Base-by-base conservation (phyloP, 192 early-diverging fungal genomes). In the Fimicolochytrium jonesii region DNA sequence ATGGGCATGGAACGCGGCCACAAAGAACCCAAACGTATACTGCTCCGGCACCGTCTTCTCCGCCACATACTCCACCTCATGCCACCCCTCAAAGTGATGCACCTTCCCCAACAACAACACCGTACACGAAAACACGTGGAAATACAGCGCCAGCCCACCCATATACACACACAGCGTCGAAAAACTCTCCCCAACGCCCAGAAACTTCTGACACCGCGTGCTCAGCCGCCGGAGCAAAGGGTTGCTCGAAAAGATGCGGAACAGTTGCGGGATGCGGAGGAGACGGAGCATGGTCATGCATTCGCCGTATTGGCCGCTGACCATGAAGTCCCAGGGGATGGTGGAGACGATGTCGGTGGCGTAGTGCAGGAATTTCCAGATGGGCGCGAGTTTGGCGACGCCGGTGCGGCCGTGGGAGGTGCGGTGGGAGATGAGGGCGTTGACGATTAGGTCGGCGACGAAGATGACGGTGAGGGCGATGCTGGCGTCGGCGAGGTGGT, bases 81-180 rank as follows among this genome's bases (percentile, higher is more conserved):
- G 22, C 76, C 73, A 78, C 28, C 54, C 53, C 10, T 56, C 36
- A 30, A 48, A 75, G 6, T 48, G 25, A 6, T 42, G 49, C 5
- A 78, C 17, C 34, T 60, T 62, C 18, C 73, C 73, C 32, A 71
- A 32, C 11, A 76, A 43, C 25, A 72, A 75, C 6, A 72, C 53
- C 15, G 60, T 48, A 63, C 76, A 78, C 10, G 62, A 64, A 25
- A 75, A 70, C 1, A 78, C 48, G 53, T 78, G 76, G 17, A 78
- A 51, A 50, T 66, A 78, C 2, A 61, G 55, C 4, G 60, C 44
- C 36, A 78, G 44, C 20, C 71, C 26, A 7, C 51, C 66, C 10
- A 50, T 61, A 20, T 75, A 62, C 32, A 69, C 37, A 35, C 71
- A 73, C 15, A 78, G 72, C 11, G 59, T 71, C 66, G 64, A 69